A percentile compares a stretch with the other conserved stretches of the same genome.
phyloP scores from a whole-genome alignment of 345 rosid species.

The Linum trigynum region DNA sequence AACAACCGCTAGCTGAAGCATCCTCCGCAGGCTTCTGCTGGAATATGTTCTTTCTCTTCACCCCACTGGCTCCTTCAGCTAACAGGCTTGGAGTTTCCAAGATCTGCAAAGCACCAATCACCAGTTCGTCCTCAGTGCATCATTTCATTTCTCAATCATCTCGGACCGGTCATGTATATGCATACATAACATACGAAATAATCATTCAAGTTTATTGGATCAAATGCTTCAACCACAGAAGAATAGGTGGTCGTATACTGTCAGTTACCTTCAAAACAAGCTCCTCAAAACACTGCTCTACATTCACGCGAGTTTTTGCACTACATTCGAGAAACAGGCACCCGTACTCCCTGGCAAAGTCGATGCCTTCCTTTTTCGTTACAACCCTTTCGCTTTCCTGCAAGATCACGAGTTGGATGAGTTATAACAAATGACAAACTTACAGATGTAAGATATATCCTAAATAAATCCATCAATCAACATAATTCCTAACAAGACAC shows the following conservation, averaged over 20 bases:
- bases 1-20: slow-evolving; percentile 3
- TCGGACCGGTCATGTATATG: too few species aligned
- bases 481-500: neutral
- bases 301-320: slow-evolving; percentile 83
- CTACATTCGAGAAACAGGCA: slow-evolving; percentile 93
- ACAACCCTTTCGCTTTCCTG: slow-evolving; percentile 97
- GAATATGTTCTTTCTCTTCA: neutral
- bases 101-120: neutral
- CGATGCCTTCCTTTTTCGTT: slow-evolving; percentile 73
- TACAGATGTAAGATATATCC: too few species aligned
- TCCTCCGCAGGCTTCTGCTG: neutral
- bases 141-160: too few species aligned
- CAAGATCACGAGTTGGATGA: slow-evolving; percentile 1
- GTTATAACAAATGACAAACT: neutral
- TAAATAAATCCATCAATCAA: too few species aligned
- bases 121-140: too few species aligned
- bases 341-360: slow-evolving; percentile 84
- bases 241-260: neutral
- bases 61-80: slow-evolving; percentile 2
- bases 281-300: slow-evolving; percentile 94
- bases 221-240: neutral
- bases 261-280: slow-evolving; percentile 71
- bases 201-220: neutral
- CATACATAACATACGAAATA: too few species aligned
- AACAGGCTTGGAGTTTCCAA: slow-evolving; percentile 1